These are phyloP conservation scores for Pythium myriotylum DNA, from an alignment of 352 stramenopile genomes.

Conservation along the genomic window DNA sequence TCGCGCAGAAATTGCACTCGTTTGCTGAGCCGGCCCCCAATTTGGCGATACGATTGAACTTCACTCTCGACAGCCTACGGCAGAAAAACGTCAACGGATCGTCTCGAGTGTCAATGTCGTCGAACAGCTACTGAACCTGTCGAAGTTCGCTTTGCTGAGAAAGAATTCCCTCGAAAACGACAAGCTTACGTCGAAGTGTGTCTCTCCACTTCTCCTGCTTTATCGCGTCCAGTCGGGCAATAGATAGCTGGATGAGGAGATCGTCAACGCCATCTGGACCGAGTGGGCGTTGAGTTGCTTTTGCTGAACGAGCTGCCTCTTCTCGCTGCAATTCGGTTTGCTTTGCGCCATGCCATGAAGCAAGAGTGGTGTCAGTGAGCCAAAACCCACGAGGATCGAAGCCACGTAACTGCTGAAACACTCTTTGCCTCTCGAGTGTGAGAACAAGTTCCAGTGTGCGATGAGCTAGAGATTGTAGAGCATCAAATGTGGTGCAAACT, in stretches of 20 bases:
- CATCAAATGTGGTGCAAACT: conserved; percentile 25
- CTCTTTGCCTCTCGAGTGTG: conserved; percentile 27
- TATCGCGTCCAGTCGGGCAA: conserved; percentile 43
- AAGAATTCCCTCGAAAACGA: conserved; percentile 32
- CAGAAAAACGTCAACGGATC: background rate
- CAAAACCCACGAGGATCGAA: conserved; percentile 34
- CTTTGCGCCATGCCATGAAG: conserved; percentile 5
- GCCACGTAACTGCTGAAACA: conserved; percentile 27
- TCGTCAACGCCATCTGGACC: conserved; percentile 26
- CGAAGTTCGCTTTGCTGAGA: conserved; percentile 36
- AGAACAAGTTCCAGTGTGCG: conserved; percentile 24
- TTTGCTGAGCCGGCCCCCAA: conserved; percentile 12
- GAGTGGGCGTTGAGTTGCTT: background rate
- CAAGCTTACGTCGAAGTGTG: conserved; percentile 25
- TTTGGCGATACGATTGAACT: conserved; percentile 14
- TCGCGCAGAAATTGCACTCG: conserved; percentile 22
- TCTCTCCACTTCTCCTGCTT: conserved; percentile 40
- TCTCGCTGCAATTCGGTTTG: background rate
- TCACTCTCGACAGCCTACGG: conserved; percentile 22
- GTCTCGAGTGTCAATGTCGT: too few species aligned
- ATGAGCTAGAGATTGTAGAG: conserved; percentile 34
- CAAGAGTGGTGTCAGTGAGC: conserved; percentile 17
- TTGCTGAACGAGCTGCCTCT: background rate
- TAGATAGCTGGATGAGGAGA: conserved; percentile 37
- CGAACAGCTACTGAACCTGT: too few species aligned